Conservation (phyloP, 768 basidiomycete genomes). For the Pseudohyphozyma bogoriensis region DNA sequence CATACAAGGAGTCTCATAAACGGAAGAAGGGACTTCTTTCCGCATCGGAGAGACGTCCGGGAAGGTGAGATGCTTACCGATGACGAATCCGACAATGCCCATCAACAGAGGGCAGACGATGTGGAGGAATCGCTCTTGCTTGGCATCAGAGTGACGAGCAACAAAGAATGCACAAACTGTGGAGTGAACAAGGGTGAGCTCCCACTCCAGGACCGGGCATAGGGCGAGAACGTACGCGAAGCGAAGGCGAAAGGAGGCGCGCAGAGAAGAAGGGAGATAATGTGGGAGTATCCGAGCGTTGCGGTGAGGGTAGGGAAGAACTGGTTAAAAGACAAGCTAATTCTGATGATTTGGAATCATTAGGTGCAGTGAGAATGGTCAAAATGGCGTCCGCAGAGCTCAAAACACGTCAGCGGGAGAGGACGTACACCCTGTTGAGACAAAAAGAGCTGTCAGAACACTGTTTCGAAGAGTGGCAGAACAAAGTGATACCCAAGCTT, state of each 20-base stretch:
- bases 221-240: conserved; percentile 1
- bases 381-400: not conserved
- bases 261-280: conserved; percentile 34
- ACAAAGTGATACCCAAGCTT: too few species aligned
- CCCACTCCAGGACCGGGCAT: too few species aligned
- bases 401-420: not conserved
- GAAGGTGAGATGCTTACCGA: conserved; percentile 57
- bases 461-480: too few species aligned
- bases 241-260: conserved; percentile 35
- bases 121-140: conserved; percentile 62
- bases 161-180: conserved; percentile 24
- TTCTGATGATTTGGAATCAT: too few species aligned
- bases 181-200: not conserved
- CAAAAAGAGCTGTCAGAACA: too few species aligned
- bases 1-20: too few species aligned
- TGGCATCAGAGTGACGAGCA: conserved; percentile 54
- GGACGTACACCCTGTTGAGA: conserved; percentile 13
- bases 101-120: conserved; percentile 47
- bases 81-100: conserved; percentile 59
- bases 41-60: too few species aligned
- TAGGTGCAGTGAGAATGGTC: too few species aligned
- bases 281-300: conserved; percentile 34
- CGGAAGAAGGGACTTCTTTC: too few species aligned
- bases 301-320: conserved; percentile 32
- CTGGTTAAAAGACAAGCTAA: not conserved